Base-by-base conservation (phyloP, 2,329 filamentous ascomycete species). In the Chaetomium olivaceum region DNA sequence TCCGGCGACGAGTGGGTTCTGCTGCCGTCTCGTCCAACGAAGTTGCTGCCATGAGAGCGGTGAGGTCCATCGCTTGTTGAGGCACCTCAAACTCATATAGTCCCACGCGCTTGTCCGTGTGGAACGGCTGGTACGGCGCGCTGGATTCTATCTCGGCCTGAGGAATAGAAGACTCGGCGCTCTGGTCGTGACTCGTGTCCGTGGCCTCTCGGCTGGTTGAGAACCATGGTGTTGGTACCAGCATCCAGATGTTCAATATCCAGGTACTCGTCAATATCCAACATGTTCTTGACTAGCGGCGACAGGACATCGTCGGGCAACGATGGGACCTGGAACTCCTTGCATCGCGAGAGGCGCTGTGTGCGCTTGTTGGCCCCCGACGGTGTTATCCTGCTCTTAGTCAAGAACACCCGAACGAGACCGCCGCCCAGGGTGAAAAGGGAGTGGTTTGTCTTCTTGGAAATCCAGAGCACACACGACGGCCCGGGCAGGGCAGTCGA, bases 121-220 rank as follows among this genome's bases (percentile, higher is more conserved):
- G 94, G 80, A 98, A 97, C 1, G 95, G 94, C 73, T 97, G 93
- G 73, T 97, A 98, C 2, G 94, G 92, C 4, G 93, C 91, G 74
- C 94, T 97, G 1, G 94, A 97, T 75, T 99, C 95, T 70, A 97
- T 96, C 80, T 97, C 93, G 6, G 92, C 92, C 69, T 89, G 86
- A 0, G 87, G 87, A 64, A 86, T 93, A 75, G 80, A 90, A 75
- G 79, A 91, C 77, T 81, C 90, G 75, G 81, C 84, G 63, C 77
- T 80, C 73, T 76, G 79, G 72, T 79, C 81, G 16, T 69, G 65
- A 71, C 72, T 58, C 73, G 73, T 51, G 77, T 72, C 70, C 77
- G 77, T 62, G 76, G 76, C 71, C 76, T 79, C 72, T 79, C 72
- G 69, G 78, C 72, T 73, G 79, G 67, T 80, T 82, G 68, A 82